phyloP scores from a whole-genome alignment of 306 rosid genomes.

The Fragaria nilgerrensis region DNA sequence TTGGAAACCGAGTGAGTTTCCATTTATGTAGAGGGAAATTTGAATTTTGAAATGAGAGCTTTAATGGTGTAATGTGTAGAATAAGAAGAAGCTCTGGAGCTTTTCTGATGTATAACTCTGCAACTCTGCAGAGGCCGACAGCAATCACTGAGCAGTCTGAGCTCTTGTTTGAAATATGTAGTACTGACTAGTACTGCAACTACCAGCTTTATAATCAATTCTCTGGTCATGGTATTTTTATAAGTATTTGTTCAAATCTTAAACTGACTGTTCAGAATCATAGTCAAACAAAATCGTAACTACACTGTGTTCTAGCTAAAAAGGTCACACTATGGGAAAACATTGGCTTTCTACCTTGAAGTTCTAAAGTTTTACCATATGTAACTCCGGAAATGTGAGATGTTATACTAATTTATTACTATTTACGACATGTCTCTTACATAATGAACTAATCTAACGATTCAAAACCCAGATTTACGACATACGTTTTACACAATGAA shows the following conservation, averaged over 20 bases:
- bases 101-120: constrained; percentile 35
- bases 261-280: not conserved
- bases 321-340: not conserved
- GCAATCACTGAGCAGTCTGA: constrained; percentile 24
- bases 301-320: not conserved
- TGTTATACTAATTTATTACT: not conserved
- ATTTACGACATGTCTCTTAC: not conserved
- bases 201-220: not conserved
- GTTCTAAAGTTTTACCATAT: not conserved
- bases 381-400: not conserved
- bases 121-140: constrained; percentile 5
- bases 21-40: constrained; percentile 49
- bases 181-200: not conserved
- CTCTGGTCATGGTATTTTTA: not conserved
- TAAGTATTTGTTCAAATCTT: not conserved
- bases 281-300: not conserved
- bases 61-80: not conserved
- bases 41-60: constrained; percentile 27
- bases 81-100: constrained; percentile 18
- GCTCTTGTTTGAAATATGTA: constrained; percentile 15
- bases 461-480: not conserved
- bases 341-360: not conserved
- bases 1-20: constrained; percentile 52
- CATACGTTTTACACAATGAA: too few relatives aligned
- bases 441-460: not conserved